Evolutionary conservation across 1,139 yeast genomes (phyloP), one percentile per base, ranked within the genome.

Genomic region (Blastobotrys capitulatus): DNA sequence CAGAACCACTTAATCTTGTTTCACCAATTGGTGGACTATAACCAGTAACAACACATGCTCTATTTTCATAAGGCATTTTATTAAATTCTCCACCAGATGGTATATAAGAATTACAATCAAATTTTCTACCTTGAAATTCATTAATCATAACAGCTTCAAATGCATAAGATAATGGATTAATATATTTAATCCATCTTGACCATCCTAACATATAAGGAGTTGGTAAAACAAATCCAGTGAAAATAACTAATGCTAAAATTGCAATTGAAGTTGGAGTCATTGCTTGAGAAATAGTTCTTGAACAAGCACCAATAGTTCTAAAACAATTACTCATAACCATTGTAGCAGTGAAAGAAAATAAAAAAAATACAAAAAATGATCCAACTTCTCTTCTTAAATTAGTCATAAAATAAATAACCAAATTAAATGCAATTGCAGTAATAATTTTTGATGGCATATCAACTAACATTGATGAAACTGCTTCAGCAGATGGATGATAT

Each of bases 401-500:
- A 32, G 81, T 78, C 79, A 86, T 71, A 65, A 84, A 86, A 63
- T 86, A 86, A 54, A 75, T 74, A 38, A 77, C 71, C 51, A 85
- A 63, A 62, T 84, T 83, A 72, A 85, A 86, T 16, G 72, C 69
- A 29, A 81, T 56, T 7, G 83, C 73, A 46, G 80, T 78, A 25
- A 72, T 42, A 19, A 83, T 47, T 63, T 85, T 83, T 36, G 78
- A 70, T 0, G 94, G 94, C 52, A 84, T 60, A 58, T 84, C 88
- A 2, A 88, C 78, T 15, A 83, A 58, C 47, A 83, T 75, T 9
- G 86, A 79, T 0, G 90, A 86, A 18, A 83, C 59, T 0, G 92
- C 88, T 58, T 84, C 87, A 1, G 90, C 87, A 49, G 88, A 76
- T 8, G 92, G 92, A 54, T 83, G 86, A 60, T 84, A 85, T 49